A percentile compares a stretch with the other conserved stretches of the same genome.
These are phyloP conservation scores for Limnanthes douglasii DNA, from an alignment of 345 rosid genomes.

Conservation along the genomic window DNA sequence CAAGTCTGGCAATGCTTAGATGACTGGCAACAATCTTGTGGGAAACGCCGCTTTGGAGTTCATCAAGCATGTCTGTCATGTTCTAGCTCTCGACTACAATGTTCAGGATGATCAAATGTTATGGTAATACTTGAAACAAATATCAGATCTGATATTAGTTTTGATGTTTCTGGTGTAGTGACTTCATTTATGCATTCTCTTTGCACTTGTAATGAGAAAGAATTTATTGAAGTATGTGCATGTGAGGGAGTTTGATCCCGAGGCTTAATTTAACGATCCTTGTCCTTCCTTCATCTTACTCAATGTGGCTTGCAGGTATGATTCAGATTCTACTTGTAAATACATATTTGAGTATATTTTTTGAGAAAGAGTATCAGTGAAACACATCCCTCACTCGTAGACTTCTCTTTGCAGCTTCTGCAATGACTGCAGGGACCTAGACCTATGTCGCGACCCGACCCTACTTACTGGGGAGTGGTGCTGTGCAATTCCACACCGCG, in stretches of 20 bases:
- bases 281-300: conserved; percentile 59
- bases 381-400: too few species aligned
- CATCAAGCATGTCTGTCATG: conserved; percentile 66
- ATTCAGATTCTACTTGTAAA: too few species aligned
- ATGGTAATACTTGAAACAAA: too few species aligned
- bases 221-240: conserved; percentile 62
- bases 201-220: conserved; percentile 56
- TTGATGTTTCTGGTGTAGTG: conserved; percentile 5
- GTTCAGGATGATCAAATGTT: conserved; percentile 87
- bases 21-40: conserved; percentile 13
- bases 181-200: too few species aligned
- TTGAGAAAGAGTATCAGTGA: too few species aligned
- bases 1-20: conserved; percentile 19
- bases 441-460: conserved; percentile 58
- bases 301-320: conserved; percentile 87
- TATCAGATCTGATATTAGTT: conserved; percentile 1
- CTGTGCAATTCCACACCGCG: conserved; percentile 64
- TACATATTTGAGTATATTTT: too few species aligned
- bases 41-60: conserved; percentile 69
- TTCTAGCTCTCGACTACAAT: conserved; percentile 67
- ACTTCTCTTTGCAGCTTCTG: conserved; percentile 52
- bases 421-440: conserved; percentile 86
- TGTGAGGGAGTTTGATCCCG: conserved; percentile 70
- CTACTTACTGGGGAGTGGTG: conserved; percentile 65
- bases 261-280: conserved; percentile 62